Conservation (phyloP, 1,139 yeast species). For the Pneumocystis wakefieldiae region DNA sequence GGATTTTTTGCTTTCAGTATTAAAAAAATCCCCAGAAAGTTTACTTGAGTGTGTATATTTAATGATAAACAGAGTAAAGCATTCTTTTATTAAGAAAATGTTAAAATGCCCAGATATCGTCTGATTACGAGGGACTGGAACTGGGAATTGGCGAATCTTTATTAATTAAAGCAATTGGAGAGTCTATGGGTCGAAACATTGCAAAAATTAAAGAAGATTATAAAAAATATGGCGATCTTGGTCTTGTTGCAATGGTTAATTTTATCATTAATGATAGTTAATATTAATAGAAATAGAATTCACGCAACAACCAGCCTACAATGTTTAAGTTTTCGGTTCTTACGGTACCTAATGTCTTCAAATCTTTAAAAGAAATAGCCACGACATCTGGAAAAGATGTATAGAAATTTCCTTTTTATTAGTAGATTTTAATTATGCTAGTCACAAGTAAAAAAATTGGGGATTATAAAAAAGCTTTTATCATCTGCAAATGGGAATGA, state of each 20-base stretch:
- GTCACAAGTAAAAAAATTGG: conserved; percentile 64
- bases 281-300: conserved; percentile 30
- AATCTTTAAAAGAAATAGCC: conserved; percentile 63
- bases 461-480: conserved; percentile 63
- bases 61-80: not conserved
- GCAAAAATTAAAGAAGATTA: conserved; percentile 60
- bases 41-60: conserved; percentile 62
- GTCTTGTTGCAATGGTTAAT: conserved; percentile 47
- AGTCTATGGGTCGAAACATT: conserved; percentile 70
- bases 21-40: conserved; percentile 42
- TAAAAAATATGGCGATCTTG: conserved; percentile 75
- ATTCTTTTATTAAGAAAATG: conserved; percentile 21
- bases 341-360: conserved; percentile 58
- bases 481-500: conserved; percentile 80
- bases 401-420: not conserved
- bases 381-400: conserved; percentile 46
- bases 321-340: conserved; percentile 86
- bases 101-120: conserved; percentile 27
- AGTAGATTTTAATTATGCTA: conserved; percentile 23
- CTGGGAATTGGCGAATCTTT: conserved; percentile 69
- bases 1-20: conserved; percentile 49
- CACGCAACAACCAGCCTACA: conserved; percentile 72
- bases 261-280: not conserved
- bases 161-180: conserved; percentile 74
- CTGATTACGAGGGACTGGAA: not conserved